Base-by-base conservation (phyloP, 257 asterid genomes). In the Scutellaria minor region DNA sequence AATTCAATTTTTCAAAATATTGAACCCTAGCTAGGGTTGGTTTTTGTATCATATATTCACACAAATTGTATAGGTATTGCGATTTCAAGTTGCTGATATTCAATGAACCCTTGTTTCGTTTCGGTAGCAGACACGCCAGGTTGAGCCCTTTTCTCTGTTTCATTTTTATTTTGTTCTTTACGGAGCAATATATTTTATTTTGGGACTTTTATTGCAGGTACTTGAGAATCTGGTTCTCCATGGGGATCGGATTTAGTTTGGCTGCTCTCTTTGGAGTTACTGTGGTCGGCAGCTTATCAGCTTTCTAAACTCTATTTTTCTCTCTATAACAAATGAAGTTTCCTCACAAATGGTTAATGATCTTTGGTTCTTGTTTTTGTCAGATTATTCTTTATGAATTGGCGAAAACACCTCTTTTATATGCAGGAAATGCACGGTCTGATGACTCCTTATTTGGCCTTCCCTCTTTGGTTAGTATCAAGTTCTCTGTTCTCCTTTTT, bases 101-200 rank as follows among this genome's bases (percentile, higher is more conserved):
- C 79, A 93, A 93, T 70, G 89, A 84, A 44, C 88, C 95, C 27
- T 72, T 93, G 54, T 90, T 83, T 78, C 90, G 83, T 14, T 79
- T 85, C 59, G 98, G 97, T 63, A 91, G 97, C 51, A 80, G 81
- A 40, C 75, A 89, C 79, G 79, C 91, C 44, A 91, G 94, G 97
- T 89, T 75, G 45, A 20, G 14, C 60, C 55, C 27, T 44, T 42
- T 42, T 45, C 22, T 40, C 70, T 31, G 5, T 57, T 54, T 40
- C 4, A 9, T 6, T 42, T 22, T 27, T 12, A 4, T 35, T 71
- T n/a, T 15, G 12, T 18, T 56, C 50, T 8, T 4, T 59, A 0
- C 37, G 11, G 53, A 75, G 52, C 47, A 42, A 42, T 39, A 6
- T 7, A 1, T 40, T 1, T 41, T 12, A 54, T 24, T 12, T 61